phyloP scores from a whole-genome alignment of 768 basidiomycete genomes.

The Boletus vermiculosoides region DNA sequence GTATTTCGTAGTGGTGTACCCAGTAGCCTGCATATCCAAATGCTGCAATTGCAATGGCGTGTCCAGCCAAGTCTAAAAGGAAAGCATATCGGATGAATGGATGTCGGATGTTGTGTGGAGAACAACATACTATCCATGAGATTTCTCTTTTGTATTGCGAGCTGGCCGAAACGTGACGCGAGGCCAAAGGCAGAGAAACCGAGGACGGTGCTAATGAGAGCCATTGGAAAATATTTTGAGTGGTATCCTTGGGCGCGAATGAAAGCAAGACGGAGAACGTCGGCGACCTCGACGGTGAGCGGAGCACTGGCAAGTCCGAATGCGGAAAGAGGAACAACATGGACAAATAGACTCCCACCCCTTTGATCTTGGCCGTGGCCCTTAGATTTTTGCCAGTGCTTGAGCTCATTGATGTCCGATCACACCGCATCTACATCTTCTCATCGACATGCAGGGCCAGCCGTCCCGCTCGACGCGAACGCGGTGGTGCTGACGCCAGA shows the following conservation, averaged over 20 bases:
- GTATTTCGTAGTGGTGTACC: constrained; percentile 64
- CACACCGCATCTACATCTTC: constrained; percentile 3
- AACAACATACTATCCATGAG: constrained; percentile 72
- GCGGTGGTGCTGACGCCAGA: constrained; percentile 14
- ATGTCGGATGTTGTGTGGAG: neutral
- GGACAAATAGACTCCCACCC: constrained; percentile 23
- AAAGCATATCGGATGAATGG: neutral
- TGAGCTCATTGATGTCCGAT: constrained; percentile 22
- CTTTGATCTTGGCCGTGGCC: too few relatives aligned
- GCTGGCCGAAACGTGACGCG: constrained; percentile 79
- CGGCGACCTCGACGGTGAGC: neutral
- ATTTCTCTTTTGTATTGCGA: constrained; percentile 79
- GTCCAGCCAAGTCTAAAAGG: constrained; percentile 65
- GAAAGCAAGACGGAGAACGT: constrained; percentile 10
- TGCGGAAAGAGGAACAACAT: constrained; percentile 20
- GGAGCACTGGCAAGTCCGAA: neutral
- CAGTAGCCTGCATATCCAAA: constrained; percentile 78
- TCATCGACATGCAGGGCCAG: neutral
- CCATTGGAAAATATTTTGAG: constrained; percentile 39
- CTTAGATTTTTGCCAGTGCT: neutral
- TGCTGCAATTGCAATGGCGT: constrained; percentile 62
- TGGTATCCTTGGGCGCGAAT: neutral
- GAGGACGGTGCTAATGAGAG: constrained; percentile 65
- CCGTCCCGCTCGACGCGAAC: constrained; percentile 22
- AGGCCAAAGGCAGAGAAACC: constrained; percentile 84